A percentile compares a stretch with the other conserved stretches of the same genome.
phyloP scores from a whole-genome alignment of 73 alveolate species.

The Paramecium pentaurelia region DNA sequence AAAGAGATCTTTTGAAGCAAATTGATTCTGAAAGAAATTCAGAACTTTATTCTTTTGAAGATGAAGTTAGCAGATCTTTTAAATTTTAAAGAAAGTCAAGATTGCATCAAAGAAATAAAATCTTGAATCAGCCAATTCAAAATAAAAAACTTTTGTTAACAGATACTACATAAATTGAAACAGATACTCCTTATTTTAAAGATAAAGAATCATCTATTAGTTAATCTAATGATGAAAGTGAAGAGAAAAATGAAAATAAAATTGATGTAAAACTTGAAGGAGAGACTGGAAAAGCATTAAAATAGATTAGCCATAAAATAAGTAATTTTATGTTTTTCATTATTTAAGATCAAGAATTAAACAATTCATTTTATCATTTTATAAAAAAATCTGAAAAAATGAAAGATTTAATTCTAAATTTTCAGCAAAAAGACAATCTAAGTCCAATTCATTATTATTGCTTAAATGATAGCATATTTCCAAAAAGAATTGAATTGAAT shows the following conservation, averaged over 20 bases:
- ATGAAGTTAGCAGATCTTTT: neutral
- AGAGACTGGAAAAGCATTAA: neutral
- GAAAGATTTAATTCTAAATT: neutral
- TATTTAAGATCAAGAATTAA: neutral
- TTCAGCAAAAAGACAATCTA: neutral
- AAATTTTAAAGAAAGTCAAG: neutral
- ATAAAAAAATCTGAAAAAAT: neutral
- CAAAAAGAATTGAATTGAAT: neutral
- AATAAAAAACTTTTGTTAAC: neutral
- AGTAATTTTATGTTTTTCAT: neutral
- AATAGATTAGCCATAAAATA: neutral
- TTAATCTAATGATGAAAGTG: neutral
- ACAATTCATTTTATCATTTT: neutral
- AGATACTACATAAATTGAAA: neutral
- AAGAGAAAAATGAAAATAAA: neutral
- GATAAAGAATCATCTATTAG: neutral
- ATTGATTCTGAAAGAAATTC: neutral
- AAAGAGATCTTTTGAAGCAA: neutral
- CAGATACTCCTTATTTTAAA: neutral
- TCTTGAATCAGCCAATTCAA: neutral
- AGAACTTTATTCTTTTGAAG: neutral
- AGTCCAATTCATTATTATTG: slow-evolving; percentile 10
- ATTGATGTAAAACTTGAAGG: neutral
- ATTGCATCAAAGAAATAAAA: neutral
- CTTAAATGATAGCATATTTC: slow-evolving; percentile 13